A percentile compares a stretch with the other conserved stretches of the same genome.
phyloP scores from a whole-genome alignment of 805 yeast genomes.

The Candida alai region DNA sequence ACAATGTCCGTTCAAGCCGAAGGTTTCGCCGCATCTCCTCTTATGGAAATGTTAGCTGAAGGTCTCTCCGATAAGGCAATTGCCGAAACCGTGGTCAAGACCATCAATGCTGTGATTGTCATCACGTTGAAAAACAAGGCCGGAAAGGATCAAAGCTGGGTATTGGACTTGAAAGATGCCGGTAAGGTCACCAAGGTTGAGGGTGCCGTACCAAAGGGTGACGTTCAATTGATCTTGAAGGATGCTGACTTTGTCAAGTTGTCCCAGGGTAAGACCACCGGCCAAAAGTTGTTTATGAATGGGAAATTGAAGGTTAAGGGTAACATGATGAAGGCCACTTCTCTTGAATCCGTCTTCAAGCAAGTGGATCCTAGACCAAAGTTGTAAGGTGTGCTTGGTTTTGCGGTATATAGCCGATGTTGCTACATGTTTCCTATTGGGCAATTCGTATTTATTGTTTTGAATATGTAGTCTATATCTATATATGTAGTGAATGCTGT shows the following conservation, averaged over 20 bases:
- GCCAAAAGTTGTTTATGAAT: constrained; percentile 78
- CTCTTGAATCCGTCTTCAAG: constrained; percentile 66
- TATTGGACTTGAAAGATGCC: constrained; percentile 58
- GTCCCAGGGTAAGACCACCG: constrained; percentile 74
- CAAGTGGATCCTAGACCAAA: constrained; percentile 41
- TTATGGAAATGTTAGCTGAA: constrained; percentile 36
- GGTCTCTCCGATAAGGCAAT: constrained; percentile 34
- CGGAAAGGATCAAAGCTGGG: constrained; percentile 60
- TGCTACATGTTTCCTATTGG: too few relatives aligned
- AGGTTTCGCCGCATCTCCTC: constrained; percentile 43
- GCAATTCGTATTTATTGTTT: too few relatives aligned
- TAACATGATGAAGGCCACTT: constrained; percentile 85
- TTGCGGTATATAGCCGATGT: neutral
- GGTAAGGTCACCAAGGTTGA: constrained; percentile 46
- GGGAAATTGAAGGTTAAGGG: constrained; percentile 88
- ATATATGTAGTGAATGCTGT: too few relatives aligned
- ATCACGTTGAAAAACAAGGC: constrained; percentile 65
- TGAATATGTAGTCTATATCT: too few relatives aligned
- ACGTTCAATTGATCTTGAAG: constrained; percentile 59
- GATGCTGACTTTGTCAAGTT: constrained; percentile 71
- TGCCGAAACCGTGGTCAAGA: constrained; percentile 37
- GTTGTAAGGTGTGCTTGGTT: constrained; percentile 23
- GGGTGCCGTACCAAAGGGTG: constrained; percentile 48
- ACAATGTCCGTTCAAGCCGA: constrained; percentile 21
- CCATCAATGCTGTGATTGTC: constrained; percentile 58